phyloP scores from a whole-genome alignment of 352 stramenopile species.

The Blastocystis sp. region DNA sequence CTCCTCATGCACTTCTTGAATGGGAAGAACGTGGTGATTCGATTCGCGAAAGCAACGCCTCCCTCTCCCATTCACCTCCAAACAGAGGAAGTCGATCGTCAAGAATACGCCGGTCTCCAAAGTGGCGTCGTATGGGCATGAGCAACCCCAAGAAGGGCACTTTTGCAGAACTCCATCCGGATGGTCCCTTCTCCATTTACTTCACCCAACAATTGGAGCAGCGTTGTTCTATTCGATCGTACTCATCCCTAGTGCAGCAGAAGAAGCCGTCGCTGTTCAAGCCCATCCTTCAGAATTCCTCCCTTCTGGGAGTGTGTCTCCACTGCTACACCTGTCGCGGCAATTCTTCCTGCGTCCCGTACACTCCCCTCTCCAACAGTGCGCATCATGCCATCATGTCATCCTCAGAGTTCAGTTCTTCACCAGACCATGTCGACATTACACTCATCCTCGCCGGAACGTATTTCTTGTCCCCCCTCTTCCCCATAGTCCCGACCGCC shows the following conservation, averaged over 20 bases:
- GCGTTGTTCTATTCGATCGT: neutral
- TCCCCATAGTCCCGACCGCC: neutral
- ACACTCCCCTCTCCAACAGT: neutral
- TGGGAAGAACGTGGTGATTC: too few species aligned
- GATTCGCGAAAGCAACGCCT: too few species aligned
- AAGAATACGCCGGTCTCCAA: too few species aligned
- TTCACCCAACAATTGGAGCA: neutral
- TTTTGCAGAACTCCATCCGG: neutral
- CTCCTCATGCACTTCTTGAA: too few species aligned
- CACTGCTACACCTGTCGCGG: constrained; percentile 8
- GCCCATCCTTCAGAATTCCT: neutral
- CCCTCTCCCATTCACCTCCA: too few species aligned
- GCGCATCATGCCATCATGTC: neutral
- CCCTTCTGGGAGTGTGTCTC: neutral
- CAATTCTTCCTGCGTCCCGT: neutral
- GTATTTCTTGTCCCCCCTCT: neutral
- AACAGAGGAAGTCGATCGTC: too few species aligned
- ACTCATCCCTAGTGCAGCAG: neutral
- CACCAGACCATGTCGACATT: neutral
- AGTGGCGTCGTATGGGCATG: too few species aligned
- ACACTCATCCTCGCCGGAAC: constrained; percentile 13
- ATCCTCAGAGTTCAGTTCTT: constrained; percentile 12
- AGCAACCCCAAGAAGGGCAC: too few species aligned
- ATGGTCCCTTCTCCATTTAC: neutral
- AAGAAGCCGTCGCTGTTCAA: neutral